Evolutionary conservation across 495 filamentous ascomycete genomes (phyloP), one percentile per base, ranked within the genome.

Genomic region (Trichoderma orchidacearum): DNA sequence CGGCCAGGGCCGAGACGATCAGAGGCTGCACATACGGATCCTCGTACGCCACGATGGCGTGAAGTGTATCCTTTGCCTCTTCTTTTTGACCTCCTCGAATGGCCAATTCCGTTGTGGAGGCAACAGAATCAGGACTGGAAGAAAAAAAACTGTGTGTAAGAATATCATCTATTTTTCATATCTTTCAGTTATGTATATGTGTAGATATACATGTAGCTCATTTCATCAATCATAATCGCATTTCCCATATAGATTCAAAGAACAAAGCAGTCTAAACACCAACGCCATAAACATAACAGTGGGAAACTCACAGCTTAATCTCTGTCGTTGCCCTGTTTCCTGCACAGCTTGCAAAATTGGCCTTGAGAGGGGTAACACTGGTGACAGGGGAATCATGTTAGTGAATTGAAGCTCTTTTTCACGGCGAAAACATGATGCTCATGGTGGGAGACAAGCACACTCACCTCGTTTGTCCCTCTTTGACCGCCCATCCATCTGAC

Each of bases 401-500:
- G 51, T 21, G 25, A 15, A 28, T 18, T 17, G 17, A n/a, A n/a
- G n/a, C n/a, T n/a, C n/a, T 3, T 21, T 5, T 18, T 23, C n/a
- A 8, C n/a, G 36, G 13, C n/a, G 18, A 21, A 1, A 18, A n/a
- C 17, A 45, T 9, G 23, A 21, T 17, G 15, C 17, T n/a, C n/a
- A n/a, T n/a, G 9, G 36, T 18, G 36, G 27, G 13, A 12, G 21
- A 25, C 15, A 9, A n/a, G 9, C 8, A 36, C 53, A 76, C 76
- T 62, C 69, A 94, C 90, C 90, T 95, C 5, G 90, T 90, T 71
- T 85, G 85, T 38, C 89, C 86, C 67, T 91, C 83, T 68, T 86
- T 86, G 12, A 98, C 86, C 13, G 83, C 84, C 93, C 92, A 96
- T 32, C 93, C 93, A 75, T 98, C 93, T 68, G 91, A 94, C 23